Evolutionary conservation across 345 rosid species (phyloP).

Genomic region (Tarenaya hassleriana): DNA sequence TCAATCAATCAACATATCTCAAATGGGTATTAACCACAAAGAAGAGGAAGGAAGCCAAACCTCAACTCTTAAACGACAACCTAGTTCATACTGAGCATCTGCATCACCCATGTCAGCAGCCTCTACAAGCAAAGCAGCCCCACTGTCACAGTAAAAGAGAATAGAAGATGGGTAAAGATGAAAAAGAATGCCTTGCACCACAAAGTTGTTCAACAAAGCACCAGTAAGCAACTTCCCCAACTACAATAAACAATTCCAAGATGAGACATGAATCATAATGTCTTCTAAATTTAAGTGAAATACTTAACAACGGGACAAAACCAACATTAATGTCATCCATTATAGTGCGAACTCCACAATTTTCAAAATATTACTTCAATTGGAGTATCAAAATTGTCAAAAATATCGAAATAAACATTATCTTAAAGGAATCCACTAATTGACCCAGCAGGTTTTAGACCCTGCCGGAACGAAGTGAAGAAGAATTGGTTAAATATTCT

Average conservation of each 20-base stretch:
- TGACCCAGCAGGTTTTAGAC: not conserved
- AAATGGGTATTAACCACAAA: not conserved
- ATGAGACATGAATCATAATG: not conserved
- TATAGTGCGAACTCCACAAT: not conserved
- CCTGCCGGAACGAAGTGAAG: not conserved
- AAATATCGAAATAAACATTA: not conserved
- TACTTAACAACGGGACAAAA: not conserved
- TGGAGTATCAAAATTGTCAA: not conserved
- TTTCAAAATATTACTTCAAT: not conserved
- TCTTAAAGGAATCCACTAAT: not conserved
- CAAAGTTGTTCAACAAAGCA: not conserved
- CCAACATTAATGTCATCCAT: not conserved
- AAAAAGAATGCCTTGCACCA: not conserved
- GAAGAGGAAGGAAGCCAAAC: conserved; percentile 29
- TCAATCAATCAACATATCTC: not conserved
- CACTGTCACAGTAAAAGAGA: conserved; percentile 34
- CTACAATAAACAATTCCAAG: not conserved
- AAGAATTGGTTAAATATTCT: not conserved
- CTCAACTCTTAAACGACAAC: conserved; percentile 79
- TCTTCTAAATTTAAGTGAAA: not conserved
- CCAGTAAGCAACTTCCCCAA: not conserved
- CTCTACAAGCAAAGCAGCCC: conserved; percentile 90
- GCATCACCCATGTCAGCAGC: conserved; percentile 95
- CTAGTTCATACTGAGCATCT: conserved; percentile 80
- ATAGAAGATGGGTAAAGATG: not conserved